Percentiles rank a stretch among this genome's conserved stretches.
Evolutionary conservation across 371 early-diverging fungal genomes (phyloP).

Genomic region (Mucor piriformis): DNA sequence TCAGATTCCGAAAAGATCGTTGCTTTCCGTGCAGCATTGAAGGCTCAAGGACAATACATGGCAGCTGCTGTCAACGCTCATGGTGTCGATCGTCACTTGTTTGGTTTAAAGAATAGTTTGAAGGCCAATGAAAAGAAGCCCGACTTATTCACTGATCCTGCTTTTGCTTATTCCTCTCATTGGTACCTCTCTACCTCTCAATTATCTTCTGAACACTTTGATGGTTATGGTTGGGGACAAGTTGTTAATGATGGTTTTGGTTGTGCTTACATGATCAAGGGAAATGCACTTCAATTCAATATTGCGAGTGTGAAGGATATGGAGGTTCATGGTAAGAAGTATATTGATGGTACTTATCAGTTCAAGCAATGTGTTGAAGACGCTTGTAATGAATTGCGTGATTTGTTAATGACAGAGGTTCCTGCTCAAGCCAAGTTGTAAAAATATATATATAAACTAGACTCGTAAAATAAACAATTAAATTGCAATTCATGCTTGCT

Average conservation of each 20-base stretch:
- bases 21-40: constrained; percentile 75
- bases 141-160: constrained; percentile 81
- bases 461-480: too few relatives aligned
- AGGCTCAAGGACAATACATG: constrained; percentile 83
- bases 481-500: too few relatives aligned
- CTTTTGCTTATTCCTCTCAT: constrained; percentile 79
- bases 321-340: constrained; percentile 48
- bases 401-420: constrained; percentile 59
- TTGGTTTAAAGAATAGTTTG: constrained; percentile 66
- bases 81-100: constrained; percentile 93
- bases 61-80: constrained; percentile 76
- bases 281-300: constrained; percentile 83
- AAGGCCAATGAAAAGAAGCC: constrained; percentile 78
- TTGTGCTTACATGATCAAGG: constrained; percentile 93
- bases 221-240: constrained; percentile 95
- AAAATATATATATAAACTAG: constrained; percentile 1
- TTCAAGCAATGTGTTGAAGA: constrained; percentile 62
- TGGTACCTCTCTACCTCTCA: constrained; percentile 96
- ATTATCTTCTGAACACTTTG: constrained; percentile 87
- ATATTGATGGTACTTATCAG: constrained; percentile 49
- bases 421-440: constrained; percentile 56
- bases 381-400: constrained; percentile 76
- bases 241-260: constrained; percentile 96
- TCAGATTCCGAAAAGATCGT: constrained; percentile 61
- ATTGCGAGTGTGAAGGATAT: constrained; percentile 68